Evolutionary conservation across 139 green algal genomes (phyloP).

Genomic region (Chlorella sp.): DNA sequence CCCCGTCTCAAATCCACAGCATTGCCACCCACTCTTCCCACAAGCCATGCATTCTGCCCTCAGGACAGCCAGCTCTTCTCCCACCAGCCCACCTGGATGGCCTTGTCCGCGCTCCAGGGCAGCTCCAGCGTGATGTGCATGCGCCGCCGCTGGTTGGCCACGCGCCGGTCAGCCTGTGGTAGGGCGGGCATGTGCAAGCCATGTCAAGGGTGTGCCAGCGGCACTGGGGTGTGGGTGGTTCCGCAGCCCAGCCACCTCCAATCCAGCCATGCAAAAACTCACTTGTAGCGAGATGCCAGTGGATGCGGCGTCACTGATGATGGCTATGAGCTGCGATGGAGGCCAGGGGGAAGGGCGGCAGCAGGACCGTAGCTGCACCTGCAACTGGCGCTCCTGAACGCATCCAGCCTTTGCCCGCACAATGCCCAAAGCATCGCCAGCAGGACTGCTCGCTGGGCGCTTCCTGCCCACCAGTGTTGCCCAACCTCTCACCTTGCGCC

Average conservation of each 20-base stretch:
- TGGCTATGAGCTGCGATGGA: constrained; percentile 79
- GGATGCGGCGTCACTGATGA: constrained; percentile 93
- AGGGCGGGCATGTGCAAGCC: no score
- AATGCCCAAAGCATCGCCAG: no score
- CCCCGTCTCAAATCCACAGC: no score
- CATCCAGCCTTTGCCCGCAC: no score
- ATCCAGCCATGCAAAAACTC: not conserved
- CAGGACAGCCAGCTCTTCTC: not conserved
- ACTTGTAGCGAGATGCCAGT: constrained; percentile 56
- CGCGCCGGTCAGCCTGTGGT: constrained; percentile 50
- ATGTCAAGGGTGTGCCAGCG: no score
- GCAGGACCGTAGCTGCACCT: no score
- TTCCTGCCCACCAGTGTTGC: no score
- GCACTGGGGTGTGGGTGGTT: no score
- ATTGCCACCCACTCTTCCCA: not conserved
- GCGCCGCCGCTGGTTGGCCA: constrained; percentile 64
- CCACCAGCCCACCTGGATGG: constrained; percentile 63
- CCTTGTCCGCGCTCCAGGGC: constrained; percentile 90
- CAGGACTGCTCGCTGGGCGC: no score
- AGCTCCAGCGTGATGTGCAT: constrained; percentile 93
- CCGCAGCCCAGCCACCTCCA: no score
- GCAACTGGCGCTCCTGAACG: no score
- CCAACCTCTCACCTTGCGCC: constrained; percentile 62
- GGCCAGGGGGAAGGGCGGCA: no score
- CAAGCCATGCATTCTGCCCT: not conserved